These are phyloP conservation scores for Termitomyces sp. DNA, from an alignment of 1,284 basidiomycete genomes.

Conservation along the genomic window DNA sequence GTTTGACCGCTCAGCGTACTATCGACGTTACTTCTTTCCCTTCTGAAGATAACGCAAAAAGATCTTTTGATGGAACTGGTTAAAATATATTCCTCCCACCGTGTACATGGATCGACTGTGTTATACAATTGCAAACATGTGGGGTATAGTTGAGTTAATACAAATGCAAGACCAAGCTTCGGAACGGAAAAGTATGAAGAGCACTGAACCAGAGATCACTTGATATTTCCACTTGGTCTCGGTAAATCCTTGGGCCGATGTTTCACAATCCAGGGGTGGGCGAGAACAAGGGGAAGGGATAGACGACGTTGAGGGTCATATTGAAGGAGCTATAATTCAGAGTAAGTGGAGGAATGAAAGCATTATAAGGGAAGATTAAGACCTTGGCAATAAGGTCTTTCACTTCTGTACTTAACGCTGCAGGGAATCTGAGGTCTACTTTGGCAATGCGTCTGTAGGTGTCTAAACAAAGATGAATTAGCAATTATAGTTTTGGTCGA, in stretches of 20 bases:
- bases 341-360: not conserved
- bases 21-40: not conserved
- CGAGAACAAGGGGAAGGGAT: conserved; percentile 74
- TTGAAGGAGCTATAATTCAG: conserved; percentile 68
- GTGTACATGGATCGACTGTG: not conserved
- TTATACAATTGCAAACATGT: not conserved
- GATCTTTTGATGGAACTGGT: not conserved
- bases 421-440: conserved; percentile 77
- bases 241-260: conserved; percentile 41
- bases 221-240: conserved; percentile 8
- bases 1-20: not conserved
- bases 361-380: not conserved
- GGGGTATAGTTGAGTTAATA: not conserved
- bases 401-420: conserved; percentile 29
- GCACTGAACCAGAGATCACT: not conserved
- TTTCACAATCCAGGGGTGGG: conserved; percentile 92
- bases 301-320: conserved; percentile 84
- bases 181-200: not conserved
- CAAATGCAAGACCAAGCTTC: not conserved
- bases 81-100: not conserved
- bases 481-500: not conserved
- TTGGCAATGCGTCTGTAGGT: conserved; percentile 84
- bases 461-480: conserved; percentile 37
- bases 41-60: not conserved
- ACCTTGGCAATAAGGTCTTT: conserved; percentile 42